Conservation (phyloP, 1,284 basidiomycete genomes). For the Fistulina hepatica region DNA sequence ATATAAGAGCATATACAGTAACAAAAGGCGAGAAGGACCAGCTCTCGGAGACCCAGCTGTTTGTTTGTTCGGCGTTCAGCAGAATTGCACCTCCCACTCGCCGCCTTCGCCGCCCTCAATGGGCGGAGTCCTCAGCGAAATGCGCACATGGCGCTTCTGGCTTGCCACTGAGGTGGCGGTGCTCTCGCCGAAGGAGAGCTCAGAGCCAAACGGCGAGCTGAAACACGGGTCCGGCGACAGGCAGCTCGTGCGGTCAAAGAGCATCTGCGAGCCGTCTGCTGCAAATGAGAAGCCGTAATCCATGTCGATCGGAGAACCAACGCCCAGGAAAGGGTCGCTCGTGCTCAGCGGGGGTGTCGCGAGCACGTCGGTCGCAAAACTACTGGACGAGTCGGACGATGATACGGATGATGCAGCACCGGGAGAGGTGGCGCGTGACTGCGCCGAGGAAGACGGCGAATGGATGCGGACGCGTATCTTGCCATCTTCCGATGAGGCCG, state of each 20-base stretch:
- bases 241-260: constrained; percentile 17
- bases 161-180: constrained; percentile 26
- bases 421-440: constrained; percentile 28
- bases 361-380: neutral
- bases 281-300: constrained; percentile 29
- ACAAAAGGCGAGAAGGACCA: no score
- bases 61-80: no score
- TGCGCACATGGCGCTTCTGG: constrained; percentile 53
- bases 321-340: constrained; percentile 9
- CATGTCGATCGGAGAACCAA: constrained; percentile 20
- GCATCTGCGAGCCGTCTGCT: neutral
- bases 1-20: no score
- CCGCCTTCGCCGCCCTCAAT: constrained; percentile 55
- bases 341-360: neutral
- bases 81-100: constrained; percentile 64
- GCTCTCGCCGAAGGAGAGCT: constrained; percentile 27
- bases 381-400: neutral
- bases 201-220: constrained; percentile 27
- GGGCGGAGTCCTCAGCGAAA: no score
- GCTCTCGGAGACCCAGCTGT: no score
- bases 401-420: constrained; percentile 9
- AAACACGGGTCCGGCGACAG: constrained; percentile 24
- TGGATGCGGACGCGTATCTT: constrained; percentile 67
- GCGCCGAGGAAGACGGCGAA: constrained; percentile 37
- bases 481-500: constrained; percentile 49